phyloP scores from a whole-genome alignment of 2,329 filamentous ascomycete genomes.

The Phaeoacremonium minimum region DNA sequence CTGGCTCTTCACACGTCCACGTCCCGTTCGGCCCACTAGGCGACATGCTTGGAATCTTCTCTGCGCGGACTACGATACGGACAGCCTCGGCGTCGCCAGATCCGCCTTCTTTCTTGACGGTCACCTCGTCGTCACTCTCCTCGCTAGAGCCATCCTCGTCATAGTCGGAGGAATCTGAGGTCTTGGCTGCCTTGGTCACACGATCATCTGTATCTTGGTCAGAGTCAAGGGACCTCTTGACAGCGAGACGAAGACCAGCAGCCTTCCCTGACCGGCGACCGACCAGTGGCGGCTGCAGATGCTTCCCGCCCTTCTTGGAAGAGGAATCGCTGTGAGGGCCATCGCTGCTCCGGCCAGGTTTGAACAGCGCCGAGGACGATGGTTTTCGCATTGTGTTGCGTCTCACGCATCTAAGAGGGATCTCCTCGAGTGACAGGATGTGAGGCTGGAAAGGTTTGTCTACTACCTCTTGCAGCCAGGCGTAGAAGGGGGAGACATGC shows the following conservation, averaged over 20 bases:
- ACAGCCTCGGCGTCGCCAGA: conserved; percentile 22
- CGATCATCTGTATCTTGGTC: conserved; percentile 33
- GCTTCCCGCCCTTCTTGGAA: conserved; percentile 8
- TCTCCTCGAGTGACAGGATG: conserved; percentile 14
- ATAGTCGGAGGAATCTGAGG: conserved; percentile 25
- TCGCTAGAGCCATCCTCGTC: conserved; percentile 16
- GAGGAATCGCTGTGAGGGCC: conserved; percentile 16
- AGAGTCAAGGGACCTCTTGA: conserved; percentile 33
- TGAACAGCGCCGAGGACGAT: conserved; percentile 1
- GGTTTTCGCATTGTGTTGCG: conserved; percentile 9
- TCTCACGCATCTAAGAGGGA: conserved; percentile 16
- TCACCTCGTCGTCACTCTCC: conserved; percentile 5
- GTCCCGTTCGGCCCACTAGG: conserved; percentile 56
- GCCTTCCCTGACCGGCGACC: conserved; percentile 37
- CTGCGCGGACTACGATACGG: conserved; percentile 42
- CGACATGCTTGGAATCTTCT: conserved; percentile 41
- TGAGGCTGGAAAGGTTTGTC: conserved; percentile 19
- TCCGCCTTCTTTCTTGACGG: conserved; percentile 11
- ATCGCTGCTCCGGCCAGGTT: conserved; percentile 9
- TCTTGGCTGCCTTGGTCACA: conserved; percentile 25
- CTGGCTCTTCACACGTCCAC: conserved; percentile 63
- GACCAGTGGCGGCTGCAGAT: conserved; percentile 16
- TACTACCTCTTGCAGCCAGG: conserved; percentile 26
- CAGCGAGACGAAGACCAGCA: conserved; percentile 36
- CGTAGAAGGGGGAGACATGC: conserved; percentile 21